These are phyloP conservation scores for Barnettozyma salicaria DNA, from an alignment of 805 yeast genomes.

Conservation along the genomic window DNA sequence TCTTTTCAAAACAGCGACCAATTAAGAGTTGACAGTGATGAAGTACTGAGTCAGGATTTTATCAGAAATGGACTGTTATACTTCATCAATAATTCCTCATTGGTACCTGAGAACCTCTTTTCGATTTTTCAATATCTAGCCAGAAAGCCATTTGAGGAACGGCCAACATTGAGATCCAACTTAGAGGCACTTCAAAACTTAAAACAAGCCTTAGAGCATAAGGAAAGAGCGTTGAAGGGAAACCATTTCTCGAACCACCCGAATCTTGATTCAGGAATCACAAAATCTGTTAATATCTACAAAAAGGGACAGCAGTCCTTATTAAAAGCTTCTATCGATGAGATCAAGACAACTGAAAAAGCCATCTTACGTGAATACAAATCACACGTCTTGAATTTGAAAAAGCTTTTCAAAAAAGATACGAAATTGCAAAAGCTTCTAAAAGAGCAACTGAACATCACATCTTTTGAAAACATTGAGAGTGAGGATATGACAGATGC, in stretches of 20 bases:
- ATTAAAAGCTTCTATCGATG: constrained; percentile 37
- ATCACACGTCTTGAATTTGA: constrained; percentile 39
- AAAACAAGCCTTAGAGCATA: constrained; percentile 48
- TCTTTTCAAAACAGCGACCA: constrained; percentile 25
- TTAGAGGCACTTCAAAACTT: constrained; percentile 53
- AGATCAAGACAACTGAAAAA: constrained; percentile 47
- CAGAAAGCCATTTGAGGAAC: constrained; percentile 32
- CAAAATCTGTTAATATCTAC: constrained; percentile 37
- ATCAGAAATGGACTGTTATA: constrained; percentile 30
- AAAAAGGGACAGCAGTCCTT: constrained; percentile 44
- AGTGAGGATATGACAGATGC: constrained; percentile 37
- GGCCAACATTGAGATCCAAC: constrained; percentile 43
- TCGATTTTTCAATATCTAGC: constrained; percentile 28
- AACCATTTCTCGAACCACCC: constrained; percentile 4
- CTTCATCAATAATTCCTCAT: constrained; percentile 26
- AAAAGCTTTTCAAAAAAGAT: constrained; percentile 49
- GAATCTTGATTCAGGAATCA: constrained; percentile 18
- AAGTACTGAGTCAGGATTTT: constrained; percentile 9
- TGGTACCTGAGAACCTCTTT: constrained; percentile 22
- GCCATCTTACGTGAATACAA: constrained; percentile 38
- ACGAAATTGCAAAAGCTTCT: constrained; percentile 40
- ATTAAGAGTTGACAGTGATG: neutral
- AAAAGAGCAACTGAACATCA: constrained; percentile 40
- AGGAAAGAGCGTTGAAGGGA: constrained; percentile 28
- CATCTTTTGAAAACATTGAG: constrained; percentile 39